phyloP scores from a whole-genome alignment of 2,329 filamentous ascomycete species.

The Orbilia ellipsospora region DNA sequence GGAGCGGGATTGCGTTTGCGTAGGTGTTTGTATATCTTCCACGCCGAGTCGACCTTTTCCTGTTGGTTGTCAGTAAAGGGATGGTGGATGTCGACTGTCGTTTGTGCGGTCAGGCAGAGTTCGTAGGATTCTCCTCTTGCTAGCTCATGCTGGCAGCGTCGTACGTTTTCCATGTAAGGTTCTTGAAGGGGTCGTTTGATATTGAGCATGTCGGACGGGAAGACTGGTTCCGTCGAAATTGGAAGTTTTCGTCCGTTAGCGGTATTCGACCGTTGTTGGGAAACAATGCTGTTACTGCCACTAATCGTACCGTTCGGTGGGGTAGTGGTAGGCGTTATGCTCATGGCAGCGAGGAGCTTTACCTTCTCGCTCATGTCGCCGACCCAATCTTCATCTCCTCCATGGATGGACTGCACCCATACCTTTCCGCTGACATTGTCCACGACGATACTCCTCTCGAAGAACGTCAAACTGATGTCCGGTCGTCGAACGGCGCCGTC shows the following conservation, averaged over 20 bases:
- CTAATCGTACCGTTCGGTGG: conserved; percentile 41
- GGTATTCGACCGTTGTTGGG: neutral
- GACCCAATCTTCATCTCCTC: conserved; percentile 66
- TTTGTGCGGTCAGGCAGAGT: conserved; percentile 62
- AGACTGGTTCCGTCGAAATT: conserved; percentile 15
- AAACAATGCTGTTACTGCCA: neutral
- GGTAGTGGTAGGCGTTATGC: conserved; percentile 57
- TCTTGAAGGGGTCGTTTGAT: conserved; percentile 55
- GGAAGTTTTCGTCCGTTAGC: neutral
- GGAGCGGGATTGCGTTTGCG: conserved; percentile 80
- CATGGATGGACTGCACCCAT: conserved; percentile 75
- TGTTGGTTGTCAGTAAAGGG: conserved; percentile 60
- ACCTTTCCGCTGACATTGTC: conserved; percentile 74
- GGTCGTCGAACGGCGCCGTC: conserved; percentile 66
- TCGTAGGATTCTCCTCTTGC: conserved; percentile 63
- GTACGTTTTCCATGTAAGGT: conserved; percentile 61
- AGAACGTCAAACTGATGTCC: conserved; percentile 80
- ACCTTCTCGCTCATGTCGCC: conserved; percentile 60
- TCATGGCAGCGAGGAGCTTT: conserved; percentile 59
- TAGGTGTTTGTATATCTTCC: conserved; percentile 78
- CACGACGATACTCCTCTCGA: conserved; percentile 79
- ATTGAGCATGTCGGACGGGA: conserved; percentile 11
- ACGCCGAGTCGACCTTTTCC: conserved; percentile 65
- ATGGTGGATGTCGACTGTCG: conserved; percentile 59
- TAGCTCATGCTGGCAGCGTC: conserved; percentile 61